Base-by-base conservation (phyloP, 108 stramenopile species). In the Asterionellopsis glacialis region DNA sequence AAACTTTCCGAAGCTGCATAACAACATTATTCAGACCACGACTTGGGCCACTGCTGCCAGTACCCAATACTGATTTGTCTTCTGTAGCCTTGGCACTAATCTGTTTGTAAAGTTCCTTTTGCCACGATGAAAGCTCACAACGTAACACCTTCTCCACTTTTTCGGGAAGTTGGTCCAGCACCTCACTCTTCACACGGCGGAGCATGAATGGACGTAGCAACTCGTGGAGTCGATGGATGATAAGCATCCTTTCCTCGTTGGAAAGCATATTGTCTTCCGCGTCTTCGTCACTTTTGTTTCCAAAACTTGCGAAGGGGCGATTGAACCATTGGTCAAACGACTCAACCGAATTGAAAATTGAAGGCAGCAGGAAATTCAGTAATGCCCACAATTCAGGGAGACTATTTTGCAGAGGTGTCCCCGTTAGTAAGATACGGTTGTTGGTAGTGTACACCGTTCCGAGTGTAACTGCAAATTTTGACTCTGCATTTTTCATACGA, bases 1-100 rank as follows among this genome's bases (percentile, higher is more conserved):
- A 84, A 1, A 91, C 87, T 64, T 97, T 97, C 38, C 93, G 78
- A 10, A 97, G 80, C 69, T 97, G 96, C 94, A 91, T 94, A 13
- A 93, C 85, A 11, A 91, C 82, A 68, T 97, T 95, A 71, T 92
- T 92, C 47, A 94, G 63, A 1, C 88, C 88, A 10, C 90, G 67
- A 25, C 72, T 66, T 28, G 77, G 69, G 21, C 45, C 56, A 12
- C 69, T 16, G 9, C 23, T 10, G 16, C 15, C 56, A 11, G 22
- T 26, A 2, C 57, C 61, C 16, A 54, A 14, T 1, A 68, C 15
- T 14, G 71, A 65, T 42, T 77, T 80, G 44, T 90, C 90, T 13
- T 68, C 84, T 11, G 75, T 64, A 59, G 87, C 85, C 51, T 84
- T 90, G 21, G 54, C 45, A 49, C 75, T 83, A 47, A 94, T 86